Conservation (phyloP, 2,329 filamentous ascomycete genomes). For the Cadophora sp. region DNA sequence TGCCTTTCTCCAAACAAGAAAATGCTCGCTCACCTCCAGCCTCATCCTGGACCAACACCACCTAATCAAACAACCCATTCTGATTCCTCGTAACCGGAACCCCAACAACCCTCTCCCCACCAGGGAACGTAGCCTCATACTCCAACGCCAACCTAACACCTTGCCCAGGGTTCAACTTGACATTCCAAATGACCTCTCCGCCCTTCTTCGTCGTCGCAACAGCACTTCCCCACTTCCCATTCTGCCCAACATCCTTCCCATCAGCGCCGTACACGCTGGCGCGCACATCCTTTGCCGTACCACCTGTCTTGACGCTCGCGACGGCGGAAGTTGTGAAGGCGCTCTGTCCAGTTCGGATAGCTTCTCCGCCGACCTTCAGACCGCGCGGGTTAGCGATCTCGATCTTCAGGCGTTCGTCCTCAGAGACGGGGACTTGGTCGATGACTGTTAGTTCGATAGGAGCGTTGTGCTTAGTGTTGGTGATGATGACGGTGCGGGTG, state of each 20-base stretch:
- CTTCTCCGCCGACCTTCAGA: conserved; percentile 50
- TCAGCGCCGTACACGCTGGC: conserved; percentile 37
- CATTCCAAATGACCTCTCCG: conserved; percentile 65
- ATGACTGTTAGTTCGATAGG: conserved; percentile 57
- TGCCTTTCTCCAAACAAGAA: no score
- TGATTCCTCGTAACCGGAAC: conserved; percentile 12
- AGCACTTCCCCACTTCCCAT: conserved; percentile 59
- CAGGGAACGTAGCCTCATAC: conserved; percentile 65
- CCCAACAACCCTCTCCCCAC: conserved; percentile 52
- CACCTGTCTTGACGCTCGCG: conserved; percentile 25
- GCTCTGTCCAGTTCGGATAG: conserved; percentile 47
- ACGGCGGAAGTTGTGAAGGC: conserved; percentile 13
- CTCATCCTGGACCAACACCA: no score
- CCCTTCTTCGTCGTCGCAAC: conserved; percentile 59
- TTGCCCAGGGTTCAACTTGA: conserved; percentile 63
- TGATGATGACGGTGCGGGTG: conserved; percentile 55
- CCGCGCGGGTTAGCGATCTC: conserved; percentile 58
- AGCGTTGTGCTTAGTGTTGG: conserved; percentile 55
- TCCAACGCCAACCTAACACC: conserved; percentile 64
- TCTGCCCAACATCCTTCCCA: conserved; percentile 36
- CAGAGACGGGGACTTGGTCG: conserved; percentile 67
- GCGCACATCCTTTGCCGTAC: conserved; percentile 31
- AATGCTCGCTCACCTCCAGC: no score
- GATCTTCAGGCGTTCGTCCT: conserved; percentile 64
- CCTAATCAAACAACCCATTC: conserved; percentile 1